Base-by-base conservation (phyloP, 2,329 filamentous ascomycete species). In the Pyricularia sp. region DNA sequence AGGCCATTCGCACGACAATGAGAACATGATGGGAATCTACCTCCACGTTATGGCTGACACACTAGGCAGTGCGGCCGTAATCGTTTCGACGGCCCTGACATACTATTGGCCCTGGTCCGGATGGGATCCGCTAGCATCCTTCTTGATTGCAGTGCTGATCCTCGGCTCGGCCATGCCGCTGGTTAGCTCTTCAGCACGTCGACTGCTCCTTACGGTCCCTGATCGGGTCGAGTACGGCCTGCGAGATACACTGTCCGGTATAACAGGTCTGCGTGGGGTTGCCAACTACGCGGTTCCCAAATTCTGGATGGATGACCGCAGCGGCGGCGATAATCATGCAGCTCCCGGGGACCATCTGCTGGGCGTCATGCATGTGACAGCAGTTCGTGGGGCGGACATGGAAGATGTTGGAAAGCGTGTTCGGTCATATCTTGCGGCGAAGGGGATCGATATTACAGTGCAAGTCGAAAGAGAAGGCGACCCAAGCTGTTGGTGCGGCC, bases 21-120 rank as follows among this genome's bases (percentile, higher is more conserved):
- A 99, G 71, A 99, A 99, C 73, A 97, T 99, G 93, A 78, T 94
- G 70, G 94, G 94, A 13, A 97, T 99, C 69, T 99, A 96, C 75
- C 80, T 99, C 24, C 94, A 99, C 72, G 90, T 99, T 63, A 82
- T 97, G 31, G 94, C 94, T 6, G 94, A 99, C 73, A 96, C 94
- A 0, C 86, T 97, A 33, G 94, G 94, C 30, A 97, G 93, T 65
- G 89, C 93, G 1, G 94, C 94, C 0, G 94, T 99, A 62, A 96
- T 99, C 67, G 85, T 92, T 40, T 97, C 92, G 8, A 99, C 94
- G 0, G 79, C 91, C 0, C 80, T 97, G 26, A 96, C 96, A 0
- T 88, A 96, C 72, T 87, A 91, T 70, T 89, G 90, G 72, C 89
- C 90, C 19, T 97, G 93, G 92, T 84, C 91, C 7, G 91, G 93